Evolutionary conservation across 495 filamentous ascomycete species (phyloP), one percentile per base, ranked within the genome.

Genomic region (Penicillium goetzii): DNA sequence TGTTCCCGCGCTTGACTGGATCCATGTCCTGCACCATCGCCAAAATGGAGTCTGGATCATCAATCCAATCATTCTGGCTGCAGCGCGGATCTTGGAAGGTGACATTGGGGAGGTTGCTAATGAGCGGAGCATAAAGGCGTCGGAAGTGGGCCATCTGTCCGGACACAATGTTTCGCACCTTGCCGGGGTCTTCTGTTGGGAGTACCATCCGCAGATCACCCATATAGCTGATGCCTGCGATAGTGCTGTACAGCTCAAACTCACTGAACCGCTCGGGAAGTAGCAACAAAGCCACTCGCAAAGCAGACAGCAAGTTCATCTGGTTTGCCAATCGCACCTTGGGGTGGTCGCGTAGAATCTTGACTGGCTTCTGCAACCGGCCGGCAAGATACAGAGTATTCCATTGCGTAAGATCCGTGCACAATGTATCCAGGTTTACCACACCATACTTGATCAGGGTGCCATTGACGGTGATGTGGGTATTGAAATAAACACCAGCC

Each of bases 401-500:
- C 95, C 95, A 99, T 65, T 91, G 84, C 21, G 84, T 88, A 53
- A 99, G 84, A 72, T 99, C 95, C 21, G 79, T 82, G 67, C 89
- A 91, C n/a, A 99, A 78, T 0, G 92, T 97, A 67, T 91, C 86
- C 56, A 97, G 77, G 68, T 96, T 97, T 11, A 97, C 95, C 4
- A 99, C 94, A 19, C 93, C 95, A 68, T 99, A 99, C 76, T 99
- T 99, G 73, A 99, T 95, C 70, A 97, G 76, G 17, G 91, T 96
- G 30, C 96, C 95, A 70, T 97, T 96, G n/a, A 98, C 88, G 11
- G 91, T 93, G 49, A 98, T 85, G 74, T 94, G 96, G 1, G 95
- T 92, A 68, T 99, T 97, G 81, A 97, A 99, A 73, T 99, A 99
- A 34, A 97, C 91, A 11, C 95, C 95, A 4, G 95, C 95, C 17